phyloP scores from a whole-genome alignment of 306 rosid species.

The Cucumis sativus region DNA sequence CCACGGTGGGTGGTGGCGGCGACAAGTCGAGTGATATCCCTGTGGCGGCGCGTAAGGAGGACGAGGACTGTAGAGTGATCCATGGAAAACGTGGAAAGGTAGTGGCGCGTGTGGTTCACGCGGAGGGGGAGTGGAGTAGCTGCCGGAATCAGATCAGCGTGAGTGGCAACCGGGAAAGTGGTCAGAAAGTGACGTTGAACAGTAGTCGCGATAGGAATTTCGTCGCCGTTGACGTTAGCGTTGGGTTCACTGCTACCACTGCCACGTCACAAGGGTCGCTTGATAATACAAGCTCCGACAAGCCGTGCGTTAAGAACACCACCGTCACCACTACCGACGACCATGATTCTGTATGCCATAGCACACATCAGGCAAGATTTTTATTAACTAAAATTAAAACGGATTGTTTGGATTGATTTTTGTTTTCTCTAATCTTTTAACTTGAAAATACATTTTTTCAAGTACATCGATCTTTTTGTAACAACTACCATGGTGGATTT shows the following conservation, averaged over 20 bases:
- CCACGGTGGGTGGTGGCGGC: background rate
- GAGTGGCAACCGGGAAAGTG: slow-evolving; percentile 38
- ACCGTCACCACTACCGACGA: slow-evolving; percentile 34
- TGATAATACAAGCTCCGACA: slow-evolving; percentile 45
- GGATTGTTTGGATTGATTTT: too few species aligned
- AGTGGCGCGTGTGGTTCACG: slow-evolving; percentile 21
- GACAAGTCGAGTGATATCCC: background rate
- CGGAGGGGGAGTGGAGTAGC: slow-evolving; percentile 23
- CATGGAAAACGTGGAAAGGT: slow-evolving; percentile 5
- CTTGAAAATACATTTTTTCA: too few species aligned
- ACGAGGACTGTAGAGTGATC: background rate
- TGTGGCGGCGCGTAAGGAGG: background rate
- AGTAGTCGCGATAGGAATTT: slow-evolving; percentile 16
- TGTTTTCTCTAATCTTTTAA: too few species aligned
- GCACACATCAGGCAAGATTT: slow-evolving; percentile 44
- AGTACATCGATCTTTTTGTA: too few species aligned
- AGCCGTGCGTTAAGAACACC: slow-evolving; percentile 29
- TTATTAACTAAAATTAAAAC: background rate
- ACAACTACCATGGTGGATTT: too few species aligned
- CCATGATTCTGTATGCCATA: slow-evolving; percentile 71
- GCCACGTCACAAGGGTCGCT: slow-evolving; percentile 38
- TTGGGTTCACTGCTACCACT: slow-evolving; percentile 24
- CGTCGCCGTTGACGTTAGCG: background rate
- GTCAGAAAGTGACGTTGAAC: slow-evolving; percentile 28
- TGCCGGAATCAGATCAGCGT: slow-evolving; percentile 27